These are phyloP conservation scores for Aspergillus udagawae DNA, from an alignment of 2,329 filamentous ascomycete species.

Conservation along the genomic window DNA sequence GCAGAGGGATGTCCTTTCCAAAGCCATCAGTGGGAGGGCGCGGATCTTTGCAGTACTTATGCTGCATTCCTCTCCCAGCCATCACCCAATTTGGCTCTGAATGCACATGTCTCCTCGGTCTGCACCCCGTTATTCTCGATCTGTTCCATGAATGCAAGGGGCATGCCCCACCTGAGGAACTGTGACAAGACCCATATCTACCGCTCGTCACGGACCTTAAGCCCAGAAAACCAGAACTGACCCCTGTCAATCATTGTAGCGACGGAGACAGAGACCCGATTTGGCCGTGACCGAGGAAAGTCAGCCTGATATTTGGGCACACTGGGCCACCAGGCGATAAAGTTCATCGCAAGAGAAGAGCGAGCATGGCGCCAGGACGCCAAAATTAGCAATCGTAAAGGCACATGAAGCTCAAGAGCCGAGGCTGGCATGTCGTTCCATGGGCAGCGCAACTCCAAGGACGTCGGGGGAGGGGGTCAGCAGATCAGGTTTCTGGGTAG, in stretches of 20 bases:
- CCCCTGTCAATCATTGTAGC: background rate
- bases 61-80: no score
- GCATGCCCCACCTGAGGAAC: background rate
- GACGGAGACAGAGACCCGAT: background rate
- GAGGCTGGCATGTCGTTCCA: background rate
- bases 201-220: background rate
- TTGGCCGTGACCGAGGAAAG: background rate
- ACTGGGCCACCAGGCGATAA: background rate
- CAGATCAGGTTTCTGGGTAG: background rate
- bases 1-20: background rate
- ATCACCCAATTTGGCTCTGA: background rate
- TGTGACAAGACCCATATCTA: background rate
- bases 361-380: background rate
- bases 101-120: background rate
- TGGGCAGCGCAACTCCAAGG: background rate
- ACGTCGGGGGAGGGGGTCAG: background rate
- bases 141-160: background rate
- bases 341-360: background rate
- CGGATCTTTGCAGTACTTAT: background rate
- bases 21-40: background rate
- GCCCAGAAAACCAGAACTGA: background rate
- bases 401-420: background rate
- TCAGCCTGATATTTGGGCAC: background rate
- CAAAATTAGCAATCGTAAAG: background rate
- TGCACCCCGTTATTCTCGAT: background rate